phyloP scores from a whole-genome alignment of 768 basidiomycete species.

The Arthromyces matolae region DNA sequence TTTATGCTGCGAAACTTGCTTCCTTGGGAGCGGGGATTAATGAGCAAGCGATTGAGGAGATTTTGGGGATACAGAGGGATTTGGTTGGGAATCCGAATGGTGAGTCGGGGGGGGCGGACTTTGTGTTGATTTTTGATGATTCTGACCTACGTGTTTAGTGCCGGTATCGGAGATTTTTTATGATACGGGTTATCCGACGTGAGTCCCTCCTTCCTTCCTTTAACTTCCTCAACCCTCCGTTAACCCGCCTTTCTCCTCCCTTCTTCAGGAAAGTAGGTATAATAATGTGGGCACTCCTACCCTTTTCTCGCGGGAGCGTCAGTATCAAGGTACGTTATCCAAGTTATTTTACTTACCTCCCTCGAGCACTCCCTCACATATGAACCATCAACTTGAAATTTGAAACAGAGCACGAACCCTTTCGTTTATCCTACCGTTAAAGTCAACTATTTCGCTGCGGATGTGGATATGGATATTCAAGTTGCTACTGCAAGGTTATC shows the following conservation, averaged over 20 bases:
- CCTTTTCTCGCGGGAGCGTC: constrained; percentile 52
- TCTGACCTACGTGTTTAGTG: constrained; percentile 22
- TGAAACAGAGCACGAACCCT: no score
- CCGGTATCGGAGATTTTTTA: constrained; percentile 48
- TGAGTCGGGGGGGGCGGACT: constrained; percentile 13
- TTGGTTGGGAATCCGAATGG: constrained; percentile 45
- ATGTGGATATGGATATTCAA: constrained; percentile 47
- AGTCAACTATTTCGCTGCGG: constrained; percentile 52
- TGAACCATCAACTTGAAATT: no score
- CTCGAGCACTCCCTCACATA: no score
- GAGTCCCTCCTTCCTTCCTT: constrained; percentile 11
- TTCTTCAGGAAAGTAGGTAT: constrained; percentile 39
- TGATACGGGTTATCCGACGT: constrained; percentile 44
- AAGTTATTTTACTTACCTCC: no score
- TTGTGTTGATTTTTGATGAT: not conserved
- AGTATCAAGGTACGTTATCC: constrained; percentile 35
- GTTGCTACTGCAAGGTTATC: constrained; percentile 43
- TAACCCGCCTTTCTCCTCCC: not conserved
- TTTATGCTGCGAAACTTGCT: constrained; percentile 46
- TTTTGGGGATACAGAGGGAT: constrained; percentile 44
- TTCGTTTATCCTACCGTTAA: constrained; percentile 42
- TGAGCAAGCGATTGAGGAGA: constrained; percentile 37
- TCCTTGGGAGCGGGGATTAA: constrained; percentile 33
- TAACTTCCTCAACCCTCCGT: not conserved
- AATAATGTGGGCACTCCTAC: constrained; percentile 50